phyloP scores from a whole-genome alignment of 768 basidiomycete genomes.

The Sutorius australiensis region DNA sequence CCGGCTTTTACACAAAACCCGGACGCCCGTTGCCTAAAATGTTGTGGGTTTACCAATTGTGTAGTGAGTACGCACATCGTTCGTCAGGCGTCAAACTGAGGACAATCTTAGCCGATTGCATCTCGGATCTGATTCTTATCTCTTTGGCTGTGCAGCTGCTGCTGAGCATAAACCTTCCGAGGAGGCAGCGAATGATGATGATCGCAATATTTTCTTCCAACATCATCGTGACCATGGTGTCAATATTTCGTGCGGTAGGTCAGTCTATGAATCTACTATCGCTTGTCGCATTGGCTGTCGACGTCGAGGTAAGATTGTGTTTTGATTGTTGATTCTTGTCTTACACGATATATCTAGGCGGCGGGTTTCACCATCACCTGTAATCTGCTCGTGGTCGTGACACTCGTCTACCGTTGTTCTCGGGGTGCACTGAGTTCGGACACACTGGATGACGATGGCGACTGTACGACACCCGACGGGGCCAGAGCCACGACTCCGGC shows the following conservation, averaged over 20 bases:
- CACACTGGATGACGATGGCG: constrained; percentile 2
- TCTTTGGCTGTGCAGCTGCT: constrained; percentile 9
- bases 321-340: not conserved
- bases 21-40: not conserved
- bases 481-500: not conserved
- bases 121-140: constrained; percentile 18
- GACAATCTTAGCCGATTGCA: constrained; percentile 17
- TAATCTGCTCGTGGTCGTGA: constrained; percentile 20
- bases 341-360: constrained; percentile 5
- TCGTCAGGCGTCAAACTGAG: not conserved
- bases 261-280: constrained; percentile 7
- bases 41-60: constrained; percentile 11
- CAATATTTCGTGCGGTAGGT: constrained; percentile 12
- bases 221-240: constrained; percentile 8
- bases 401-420: constrained; percentile 13
- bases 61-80: constrained; percentile 11
- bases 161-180: constrained; percentile 10
- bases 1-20: not conserved
- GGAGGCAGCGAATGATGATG: constrained; percentile 14
- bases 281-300: constrained; percentile 8
- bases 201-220: constrained; percentile 10
- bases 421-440: not conserved
- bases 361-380: constrained; percentile 18
- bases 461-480: constrained; percentile 5
- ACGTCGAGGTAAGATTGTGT: constrained; percentile 13